These are phyloP conservation scores for Fusarium irregulare DNA, from an alignment of 2,329 filamentous ascomycete species.

Conservation along the genomic window DNA sequence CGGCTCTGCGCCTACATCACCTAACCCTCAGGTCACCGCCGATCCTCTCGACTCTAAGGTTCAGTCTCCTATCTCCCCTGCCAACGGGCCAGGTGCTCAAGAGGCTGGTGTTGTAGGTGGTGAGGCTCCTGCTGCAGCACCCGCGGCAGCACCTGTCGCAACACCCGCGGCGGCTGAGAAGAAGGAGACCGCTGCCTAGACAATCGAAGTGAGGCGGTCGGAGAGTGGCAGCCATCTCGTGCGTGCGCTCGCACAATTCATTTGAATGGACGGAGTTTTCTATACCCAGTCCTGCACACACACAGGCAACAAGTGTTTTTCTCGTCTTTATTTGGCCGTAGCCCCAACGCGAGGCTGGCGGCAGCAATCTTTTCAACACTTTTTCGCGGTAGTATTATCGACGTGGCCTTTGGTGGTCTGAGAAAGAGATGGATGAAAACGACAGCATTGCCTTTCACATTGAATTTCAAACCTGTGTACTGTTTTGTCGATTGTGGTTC, in stretches of 20 bases:
- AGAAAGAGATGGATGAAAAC: conserved; percentile 21
- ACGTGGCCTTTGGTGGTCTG: conserved; percentile 22
- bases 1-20: conserved; percentile 47
- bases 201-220: conserved; percentile 33
- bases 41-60: conserved; percentile 33
- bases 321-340: conserved; percentile 8
- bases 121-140: conserved; percentile 39
- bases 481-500: background rate
- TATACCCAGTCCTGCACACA: conserved; percentile 29
- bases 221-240: conserved; percentile 14
- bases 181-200: conserved; percentile 39
- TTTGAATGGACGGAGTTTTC: conserved; percentile 17
- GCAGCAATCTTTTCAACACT: background rate
- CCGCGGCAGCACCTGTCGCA: conserved; percentile 21
- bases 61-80: conserved; percentile 33
- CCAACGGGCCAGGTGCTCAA: conserved; percentile 54
- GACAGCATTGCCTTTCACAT: conserved; percentile 1
- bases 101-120: conserved; percentile 59
- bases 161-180: conserved; percentile 28
- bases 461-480: background rate
- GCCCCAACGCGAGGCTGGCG: conserved; percentile 34
- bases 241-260: conserved; percentile 6
- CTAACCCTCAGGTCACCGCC: conserved; percentile 31
- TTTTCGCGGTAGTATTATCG: conserved; percentile 8
- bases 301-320: conserved; percentile 12